phyloP scores from a whole-genome alignment of 176 grass and related monocot genomes.

The Carex cristatella region DNA sequence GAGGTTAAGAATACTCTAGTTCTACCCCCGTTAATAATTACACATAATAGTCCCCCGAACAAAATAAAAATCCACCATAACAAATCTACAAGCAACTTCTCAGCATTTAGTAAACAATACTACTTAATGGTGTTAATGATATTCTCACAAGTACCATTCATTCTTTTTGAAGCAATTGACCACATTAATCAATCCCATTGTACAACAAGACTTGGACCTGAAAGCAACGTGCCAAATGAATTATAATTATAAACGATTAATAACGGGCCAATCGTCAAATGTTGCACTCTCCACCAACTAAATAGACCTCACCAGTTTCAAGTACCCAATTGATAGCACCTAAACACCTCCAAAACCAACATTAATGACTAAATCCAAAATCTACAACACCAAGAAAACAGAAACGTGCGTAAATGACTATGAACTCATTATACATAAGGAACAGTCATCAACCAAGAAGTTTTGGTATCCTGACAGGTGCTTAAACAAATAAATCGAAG shows the following conservation, averaged over 20 bases:
- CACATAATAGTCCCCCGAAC: neutral
- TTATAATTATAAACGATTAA: neutral
- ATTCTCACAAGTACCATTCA: neutral
- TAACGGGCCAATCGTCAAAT: neutral
- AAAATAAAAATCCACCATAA: neutral
- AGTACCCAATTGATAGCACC: neutral
- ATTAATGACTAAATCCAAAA: neutral
- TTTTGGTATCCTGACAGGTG: conserved; percentile 8
- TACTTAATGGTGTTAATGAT: neutral
- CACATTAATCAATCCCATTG: neutral
- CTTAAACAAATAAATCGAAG: conserved; percentile 10
- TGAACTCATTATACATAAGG: conserved; percentile 17
- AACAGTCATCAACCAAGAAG: neutral
- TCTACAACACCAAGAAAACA: neutral
- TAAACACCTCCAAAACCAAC: neutral
- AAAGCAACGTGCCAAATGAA: neutral
- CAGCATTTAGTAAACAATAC: neutral
- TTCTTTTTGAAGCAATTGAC: neutral
- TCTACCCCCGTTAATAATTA: neutral
- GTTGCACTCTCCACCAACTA: neutral
- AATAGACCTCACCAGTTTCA: neutral
- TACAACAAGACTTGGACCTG: neutral
- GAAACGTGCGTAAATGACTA: neutral
- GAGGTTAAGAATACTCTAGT: too few species aligned
- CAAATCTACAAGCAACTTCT: neutral